phyloP scores from a whole-genome alignment of 805 yeast genomes.

The Metschnikowia shivogae region DNA sequence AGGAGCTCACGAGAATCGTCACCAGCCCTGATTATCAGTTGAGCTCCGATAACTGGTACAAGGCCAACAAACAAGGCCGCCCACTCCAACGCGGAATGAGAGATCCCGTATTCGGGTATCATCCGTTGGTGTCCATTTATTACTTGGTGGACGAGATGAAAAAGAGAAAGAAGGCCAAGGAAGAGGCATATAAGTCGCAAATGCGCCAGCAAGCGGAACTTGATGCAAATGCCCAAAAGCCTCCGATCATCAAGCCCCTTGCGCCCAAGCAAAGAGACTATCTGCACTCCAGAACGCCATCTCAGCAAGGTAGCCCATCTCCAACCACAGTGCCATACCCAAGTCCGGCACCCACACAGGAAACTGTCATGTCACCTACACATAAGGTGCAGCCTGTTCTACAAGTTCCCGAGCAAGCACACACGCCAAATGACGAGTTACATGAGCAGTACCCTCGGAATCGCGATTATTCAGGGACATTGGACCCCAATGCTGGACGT shows the following conservation, averaged over 20 bases:
- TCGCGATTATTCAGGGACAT: conserved; percentile 21
- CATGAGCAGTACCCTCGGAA: background rate
- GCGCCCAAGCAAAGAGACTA: conserved; percentile 1
- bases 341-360: conserved; percentile 5
- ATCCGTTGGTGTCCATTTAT: conserved; percentile 85
- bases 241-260: background rate
- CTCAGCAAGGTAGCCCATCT: conserved; percentile 1
- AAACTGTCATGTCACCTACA: background rate
- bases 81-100: conserved; percentile 27
- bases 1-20: conserved; percentile 55
- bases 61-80: conserved; percentile 35
- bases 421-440: conserved; percentile 21
- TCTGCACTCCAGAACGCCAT: background rate
- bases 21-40: conserved; percentile 61
- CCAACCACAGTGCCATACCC: background rate
- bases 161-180: conserved; percentile 63
- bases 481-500: conserved; percentile 31
- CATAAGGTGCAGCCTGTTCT: conserved; percentile 4
- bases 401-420: conserved; percentile 37
- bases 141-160: conserved; percentile 81
- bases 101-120: conserved; percentile 84
- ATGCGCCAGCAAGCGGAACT: conserved; percentile 19
- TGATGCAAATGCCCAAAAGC: background rate
- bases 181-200: conserved; percentile 37
- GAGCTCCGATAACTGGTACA: conserved; percentile 62